Base-by-base conservation (phyloP, 108 stramenopile genomes). In the Nitzschia inconspicua region DNA sequence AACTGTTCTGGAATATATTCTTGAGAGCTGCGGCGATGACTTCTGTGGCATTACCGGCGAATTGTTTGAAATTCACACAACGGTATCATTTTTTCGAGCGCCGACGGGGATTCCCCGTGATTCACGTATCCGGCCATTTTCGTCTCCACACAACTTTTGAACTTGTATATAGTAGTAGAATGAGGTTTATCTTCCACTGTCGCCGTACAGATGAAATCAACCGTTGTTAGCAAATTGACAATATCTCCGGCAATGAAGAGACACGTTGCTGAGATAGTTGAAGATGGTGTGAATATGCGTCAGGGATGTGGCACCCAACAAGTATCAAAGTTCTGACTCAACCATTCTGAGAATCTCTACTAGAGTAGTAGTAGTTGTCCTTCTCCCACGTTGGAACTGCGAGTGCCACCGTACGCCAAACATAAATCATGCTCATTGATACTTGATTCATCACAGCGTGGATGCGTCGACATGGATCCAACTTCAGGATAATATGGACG, bases 181-280 rank as follows among this genome's bases (percentile, higher is more conserved):
- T 92, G 61, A 1, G 94, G 90, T 16, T 75, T 66, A 41, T 79
- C 66, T 30, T 79, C 75, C 18, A 84, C 72, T 42, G 77, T n/a
- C n/a, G n/a, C 68, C 28, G 59, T 56, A 70, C 53, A 69, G 29
- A 86, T 57, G 4, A 84, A 30, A 16, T 73, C 57, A 46, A 78
- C 59, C 8, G 92, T 88, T n/a, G 66, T 66, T 24, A 73, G 58
- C 64, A 94, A 61, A 59, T 97, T 92, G 39, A 48, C 64, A 57
- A 97, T 79, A 28, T 70, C 65, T 11, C 96, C 96, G 49, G 95
- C 93, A 1, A 93, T 94, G 44, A 97, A 81, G 16, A 97, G n/a
- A n/a, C n/a, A n/a, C n/a, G n/a, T n/a, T n/a, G n/a, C n/a, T n/a
- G n/a, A n/a, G n/a, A n/a, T n/a, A n/a, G n/a, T n/a, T n/a, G n/a